Evolutionary conservation across 257 asterid genomes (phyloP).

Genomic region (Jasminum sambac): DNA sequence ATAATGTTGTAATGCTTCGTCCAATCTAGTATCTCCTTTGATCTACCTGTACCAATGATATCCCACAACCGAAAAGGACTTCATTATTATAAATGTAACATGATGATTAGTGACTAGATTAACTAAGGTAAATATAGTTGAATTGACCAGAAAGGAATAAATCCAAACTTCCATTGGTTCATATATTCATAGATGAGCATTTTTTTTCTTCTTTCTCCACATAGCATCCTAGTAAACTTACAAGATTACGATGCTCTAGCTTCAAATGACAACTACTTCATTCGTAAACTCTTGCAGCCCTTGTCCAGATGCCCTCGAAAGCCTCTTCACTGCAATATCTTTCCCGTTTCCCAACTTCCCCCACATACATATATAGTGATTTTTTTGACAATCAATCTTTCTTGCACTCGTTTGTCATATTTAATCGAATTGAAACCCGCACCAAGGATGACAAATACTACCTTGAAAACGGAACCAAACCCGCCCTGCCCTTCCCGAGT

Average conservation of each 20-base stretch:
- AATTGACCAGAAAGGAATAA: constrained; percentile 40
- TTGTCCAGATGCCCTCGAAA: constrained; percentile 39
- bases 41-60: constrained; percentile 15
- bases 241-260: constrained; percentile 48
- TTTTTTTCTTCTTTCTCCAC: constrained; percentile 33
- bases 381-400: no score
- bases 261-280: constrained; percentile 43
- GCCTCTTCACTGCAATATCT: constrained; percentile 53
- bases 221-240: constrained; percentile 38
- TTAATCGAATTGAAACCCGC: neutral
- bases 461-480: constrained; percentile 44
- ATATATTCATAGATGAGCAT: constrained; percentile 48
- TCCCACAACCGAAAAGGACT: neutral
- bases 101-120: neutral
- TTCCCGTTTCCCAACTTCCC: constrained; percentile 37
- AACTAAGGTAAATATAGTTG: neutral
- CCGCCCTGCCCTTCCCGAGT: constrained; percentile 55
- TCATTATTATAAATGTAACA: neutral
- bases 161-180: constrained; percentile 47
- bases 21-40: constrained; percentile 22
- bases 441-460: no score
- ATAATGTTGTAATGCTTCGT: constrained; percentile 27
- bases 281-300: constrained; percentile 43
- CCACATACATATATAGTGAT: constrained; percentile 9
- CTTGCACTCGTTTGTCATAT: no score